phyloP scores from a whole-genome alignment of 225 moss, liverwort and hornwort genomes.

The Asterella californica region DNA sequence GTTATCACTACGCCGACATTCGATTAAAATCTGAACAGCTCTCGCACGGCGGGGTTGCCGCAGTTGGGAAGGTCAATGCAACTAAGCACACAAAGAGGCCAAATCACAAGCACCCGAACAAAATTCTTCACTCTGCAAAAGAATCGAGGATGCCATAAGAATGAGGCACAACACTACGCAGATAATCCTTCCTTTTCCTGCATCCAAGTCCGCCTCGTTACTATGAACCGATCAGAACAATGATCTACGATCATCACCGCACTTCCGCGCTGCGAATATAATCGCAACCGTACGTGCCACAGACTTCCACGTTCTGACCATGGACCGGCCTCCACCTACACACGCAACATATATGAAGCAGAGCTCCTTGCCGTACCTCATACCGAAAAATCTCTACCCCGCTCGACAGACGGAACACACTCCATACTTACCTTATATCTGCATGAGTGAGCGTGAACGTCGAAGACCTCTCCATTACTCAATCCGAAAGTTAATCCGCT shows the following conservation, averaged over 20 bases:
- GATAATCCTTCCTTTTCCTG: too few species aligned
- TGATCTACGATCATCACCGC: not conserved
- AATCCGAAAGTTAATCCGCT: not conserved
- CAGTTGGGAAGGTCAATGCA: not conserved
- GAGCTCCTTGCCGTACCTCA: not conserved
- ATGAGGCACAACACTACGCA: not conserved
- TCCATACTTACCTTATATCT: not conserved
- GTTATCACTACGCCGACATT: not conserved
- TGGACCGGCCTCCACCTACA: not conserved
- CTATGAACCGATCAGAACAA: not conserved
- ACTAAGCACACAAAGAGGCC: conserved; percentile 1
- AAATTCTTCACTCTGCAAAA: not conserved
- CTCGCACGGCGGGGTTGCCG: not conserved
- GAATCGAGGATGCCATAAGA: not conserved
- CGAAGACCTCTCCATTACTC: conserved; percentile 8
- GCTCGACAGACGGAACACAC: not conserved
- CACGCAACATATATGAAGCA: not conserved
- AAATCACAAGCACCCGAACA: not conserved
- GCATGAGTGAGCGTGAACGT: not conserved
- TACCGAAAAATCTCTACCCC: not conserved
- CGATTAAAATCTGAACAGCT: not conserved
- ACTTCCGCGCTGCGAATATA: not conserved
- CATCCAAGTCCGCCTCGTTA: not conserved
- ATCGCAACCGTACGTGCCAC: not conserved
- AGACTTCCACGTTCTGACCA: not conserved